Evolutionary conservation across 176 grass and related monocot species (phyloP).

Genomic region (Saccharum spontaneum): DNA sequence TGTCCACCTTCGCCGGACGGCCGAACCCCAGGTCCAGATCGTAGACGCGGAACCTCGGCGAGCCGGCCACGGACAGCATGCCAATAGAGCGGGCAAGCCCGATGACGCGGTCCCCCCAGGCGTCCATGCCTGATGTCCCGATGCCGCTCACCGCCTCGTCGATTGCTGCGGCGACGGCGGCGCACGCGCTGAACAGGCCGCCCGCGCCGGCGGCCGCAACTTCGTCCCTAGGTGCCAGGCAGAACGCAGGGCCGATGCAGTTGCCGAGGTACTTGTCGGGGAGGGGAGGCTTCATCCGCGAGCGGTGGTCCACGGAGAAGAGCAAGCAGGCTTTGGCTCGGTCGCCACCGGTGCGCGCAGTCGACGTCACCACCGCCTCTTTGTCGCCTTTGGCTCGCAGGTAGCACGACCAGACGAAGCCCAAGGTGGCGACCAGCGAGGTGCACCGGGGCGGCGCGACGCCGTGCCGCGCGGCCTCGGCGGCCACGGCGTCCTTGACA

Average conservation of each 20-base stretch:
- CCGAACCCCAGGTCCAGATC: constrained; percentile 59
- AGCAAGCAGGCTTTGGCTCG: not conserved
- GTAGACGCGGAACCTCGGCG: constrained; percentile 38
- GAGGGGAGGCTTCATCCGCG: constrained; percentile 25
- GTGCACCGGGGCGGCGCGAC: too few relatives aligned
- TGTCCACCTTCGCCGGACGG: constrained; percentile 49
- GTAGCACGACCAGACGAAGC: constrained; percentile 42
- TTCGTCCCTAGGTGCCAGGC: not conserved
- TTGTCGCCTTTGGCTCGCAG: not conserved
- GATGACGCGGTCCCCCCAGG: not conserved
- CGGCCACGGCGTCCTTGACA: not conserved
- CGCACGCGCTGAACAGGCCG: constrained; percentile 25
- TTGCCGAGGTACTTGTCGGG: constrained; percentile 61
- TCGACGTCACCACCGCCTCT: not conserved
- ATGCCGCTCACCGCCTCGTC: constrained; percentile 13
- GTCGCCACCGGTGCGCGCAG: not conserved
- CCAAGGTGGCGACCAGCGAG: constrained; percentile 37
- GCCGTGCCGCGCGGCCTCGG: too few relatives aligned
- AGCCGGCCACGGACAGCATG: not conserved
- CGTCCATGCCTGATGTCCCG: not conserved
- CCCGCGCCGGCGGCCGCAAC: not conserved
- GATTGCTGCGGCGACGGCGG: constrained; percentile 12
- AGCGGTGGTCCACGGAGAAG: constrained; percentile 43
- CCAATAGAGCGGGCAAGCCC: constrained; percentile 25
- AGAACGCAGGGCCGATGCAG: constrained; percentile 34